Percentiles rank a stretch among this genome's conserved stretches.
These are phyloP conservation scores for Dichotomopilus funicola DNA, from an alignment of 2,329 filamentous ascomycete species.

Conservation along the genomic window DNA sequence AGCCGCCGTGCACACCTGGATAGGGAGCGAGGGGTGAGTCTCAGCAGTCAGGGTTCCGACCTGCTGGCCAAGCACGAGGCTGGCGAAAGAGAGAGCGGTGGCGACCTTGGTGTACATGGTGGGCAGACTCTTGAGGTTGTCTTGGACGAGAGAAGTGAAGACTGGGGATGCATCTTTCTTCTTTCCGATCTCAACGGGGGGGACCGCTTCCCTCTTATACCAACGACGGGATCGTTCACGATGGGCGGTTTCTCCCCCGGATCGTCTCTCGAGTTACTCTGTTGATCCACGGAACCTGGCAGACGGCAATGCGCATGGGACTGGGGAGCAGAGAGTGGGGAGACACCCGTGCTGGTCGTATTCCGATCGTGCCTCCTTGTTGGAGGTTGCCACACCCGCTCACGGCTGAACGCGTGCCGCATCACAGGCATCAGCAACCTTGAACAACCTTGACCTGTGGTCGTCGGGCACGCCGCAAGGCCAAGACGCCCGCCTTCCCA, in stretches of 20 bases:
- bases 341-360: not conserved
- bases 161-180: constrained; percentile 4
- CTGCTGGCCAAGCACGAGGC: constrained; percentile 28
- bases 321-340: not conserved
- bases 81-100: constrained; percentile 24
- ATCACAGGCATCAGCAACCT: not conserved
- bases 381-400: not conserved
- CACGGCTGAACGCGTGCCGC: not conserved
- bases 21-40: constrained; percentile 41
- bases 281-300: constrained; percentile 3
- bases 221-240: not conserved
- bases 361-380: not conserved
- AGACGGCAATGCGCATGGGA: not conserved
- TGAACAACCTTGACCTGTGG: not conserved
- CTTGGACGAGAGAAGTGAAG: not conserved
- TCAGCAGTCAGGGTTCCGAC: constrained; percentile 36
- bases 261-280: not conserved
- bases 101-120: constrained; percentile 21
- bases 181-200: not conserved
- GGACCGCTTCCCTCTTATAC: not conserved
- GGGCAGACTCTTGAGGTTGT: not conserved
- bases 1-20: constrained; percentile 38
- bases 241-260: not conserved
- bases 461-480: no score
- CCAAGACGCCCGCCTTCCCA: not conserved